Evolutionary conservation across 345 rosid genomes (phyloP).

Genomic region (Aquilaria malaccensis): DNA sequence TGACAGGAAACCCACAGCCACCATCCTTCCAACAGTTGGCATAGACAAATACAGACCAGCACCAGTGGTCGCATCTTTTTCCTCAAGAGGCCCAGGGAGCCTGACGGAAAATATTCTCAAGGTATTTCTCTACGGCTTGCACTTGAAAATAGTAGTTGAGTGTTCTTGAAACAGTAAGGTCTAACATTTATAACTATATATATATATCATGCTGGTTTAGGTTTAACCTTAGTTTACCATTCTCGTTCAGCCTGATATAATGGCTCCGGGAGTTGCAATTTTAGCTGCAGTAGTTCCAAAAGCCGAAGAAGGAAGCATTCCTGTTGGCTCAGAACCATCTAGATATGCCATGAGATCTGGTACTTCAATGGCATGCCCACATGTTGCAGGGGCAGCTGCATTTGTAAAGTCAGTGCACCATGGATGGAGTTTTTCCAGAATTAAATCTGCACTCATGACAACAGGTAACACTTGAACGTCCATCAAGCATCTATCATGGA

Average conservation of each 20-base stretch:
- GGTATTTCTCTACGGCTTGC: conserved; percentile 23
- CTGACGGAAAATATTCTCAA: conserved; percentile 71
- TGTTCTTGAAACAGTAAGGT: background rate
- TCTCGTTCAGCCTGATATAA: conserved; percentile 57
- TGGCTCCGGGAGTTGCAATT: conserved; percentile 83
- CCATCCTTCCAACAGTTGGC: conserved; percentile 39
- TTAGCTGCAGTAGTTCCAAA: conserved; percentile 57
- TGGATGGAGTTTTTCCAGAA: conserved; percentile 59
- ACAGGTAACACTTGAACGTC: conserved; percentile 33
- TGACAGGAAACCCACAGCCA: conserved; percentile 49
- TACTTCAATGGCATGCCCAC: conserved; percentile 93
- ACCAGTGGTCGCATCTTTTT: conserved; percentile 74
- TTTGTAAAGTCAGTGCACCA: conserved; percentile 43
- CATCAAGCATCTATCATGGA: background rate
- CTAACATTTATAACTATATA: background rate
- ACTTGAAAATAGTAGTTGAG: background rate
- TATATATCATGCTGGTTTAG: too few relatives aligned
- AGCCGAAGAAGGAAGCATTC: conserved; percentile 19
- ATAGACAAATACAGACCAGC: conserved; percentile 45
- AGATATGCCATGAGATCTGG: conserved; percentile 51
- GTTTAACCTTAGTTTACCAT: background rate
- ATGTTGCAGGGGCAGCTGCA: conserved; percentile 70
- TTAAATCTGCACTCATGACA: conserved; percentile 81
- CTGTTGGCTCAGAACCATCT: conserved; percentile 22
- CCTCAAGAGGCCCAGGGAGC: conserved; percentile 71